Percentiles rank a stretch among this genome's conserved stretches.
phyloP scores from a whole-genome alignment of 345 rosid species.

The Dovyalis caffra region DNA sequence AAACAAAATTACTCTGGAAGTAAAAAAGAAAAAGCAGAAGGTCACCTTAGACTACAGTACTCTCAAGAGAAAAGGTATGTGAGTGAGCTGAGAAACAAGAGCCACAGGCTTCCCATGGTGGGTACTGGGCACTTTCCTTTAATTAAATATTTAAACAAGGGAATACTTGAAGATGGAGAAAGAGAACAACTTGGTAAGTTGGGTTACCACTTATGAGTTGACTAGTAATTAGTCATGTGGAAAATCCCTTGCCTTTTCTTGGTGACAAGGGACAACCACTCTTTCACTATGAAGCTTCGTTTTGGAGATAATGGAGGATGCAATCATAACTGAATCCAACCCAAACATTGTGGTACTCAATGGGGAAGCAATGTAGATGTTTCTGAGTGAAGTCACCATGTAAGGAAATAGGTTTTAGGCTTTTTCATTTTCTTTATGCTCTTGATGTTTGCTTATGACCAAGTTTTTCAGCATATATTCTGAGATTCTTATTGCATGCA shows the following conservation, averaged over 20 bases:
- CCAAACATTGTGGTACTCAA: neutral
- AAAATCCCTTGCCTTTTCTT: neutral
- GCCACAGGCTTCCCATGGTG: neutral
- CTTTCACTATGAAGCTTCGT: neutral
- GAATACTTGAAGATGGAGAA: slow-evolving; percentile 28
- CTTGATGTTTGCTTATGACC: too few species aligned
- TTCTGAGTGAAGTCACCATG: neutral
- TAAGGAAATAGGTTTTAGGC: too few species aligned
- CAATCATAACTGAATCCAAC: neutral
- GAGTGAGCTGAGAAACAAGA: slow-evolving; percentile 1
- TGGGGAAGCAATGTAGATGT: too few species aligned
- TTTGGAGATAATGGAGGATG: neutral
- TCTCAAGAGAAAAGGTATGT: neutral
- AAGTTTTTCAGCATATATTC: too few species aligned
- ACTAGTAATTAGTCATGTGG: neutral
- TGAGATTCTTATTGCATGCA: too few species aligned
- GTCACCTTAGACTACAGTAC: neutral
- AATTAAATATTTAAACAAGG: neutral
- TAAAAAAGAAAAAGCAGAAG: neutral
- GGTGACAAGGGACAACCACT: neutral
- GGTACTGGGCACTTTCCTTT: neutral
- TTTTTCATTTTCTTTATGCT: too few species aligned
- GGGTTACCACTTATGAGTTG: slow-evolving; percentile 6
- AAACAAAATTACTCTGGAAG: too few species aligned
- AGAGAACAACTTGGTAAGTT: slow-evolving; percentile 20